These are phyloP conservation scores for Kwoniella newhampshirensis DNA, from an alignment of 768 basidiomycete species.

Conservation along the genomic window DNA sequence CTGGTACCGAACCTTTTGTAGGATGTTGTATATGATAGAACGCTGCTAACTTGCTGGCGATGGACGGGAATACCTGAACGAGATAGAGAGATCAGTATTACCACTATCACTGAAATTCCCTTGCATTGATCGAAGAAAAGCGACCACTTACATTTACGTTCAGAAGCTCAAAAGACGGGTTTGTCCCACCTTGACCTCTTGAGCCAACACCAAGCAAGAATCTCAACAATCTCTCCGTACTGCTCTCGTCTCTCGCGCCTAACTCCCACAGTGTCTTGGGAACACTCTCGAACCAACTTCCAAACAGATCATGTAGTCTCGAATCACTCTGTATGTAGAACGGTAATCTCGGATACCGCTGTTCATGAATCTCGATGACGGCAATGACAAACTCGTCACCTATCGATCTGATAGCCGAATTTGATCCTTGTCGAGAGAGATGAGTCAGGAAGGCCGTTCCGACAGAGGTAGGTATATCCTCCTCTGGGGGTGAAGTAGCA, in stretches of 20 bases:
- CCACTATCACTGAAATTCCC: not conserved
- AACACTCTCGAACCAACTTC: slow-evolving; percentile 71
- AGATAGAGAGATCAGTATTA: not conserved
- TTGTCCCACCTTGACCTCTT: slow-evolving; percentile 30
- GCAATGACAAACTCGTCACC: slow-evolving; percentile 75
- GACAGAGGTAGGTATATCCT: slow-evolving; percentile 52
- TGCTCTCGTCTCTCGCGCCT: slow-evolving; percentile 60
- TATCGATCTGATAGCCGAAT: slow-evolving; percentile 64
- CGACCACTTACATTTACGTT: slow-evolving; percentile 9
- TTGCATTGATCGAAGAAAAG: not conserved
- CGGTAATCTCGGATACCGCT: slow-evolving; percentile 35
- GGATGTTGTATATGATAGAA: slow-evolving; percentile 78
- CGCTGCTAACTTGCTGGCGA: slow-evolving; percentile 68
- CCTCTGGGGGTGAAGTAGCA: not conserved
- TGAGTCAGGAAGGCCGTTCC: slow-evolving; percentile 67
- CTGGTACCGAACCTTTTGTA: slow-evolving; percentile 68
- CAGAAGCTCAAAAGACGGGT: slow-evolving; percentile 14
- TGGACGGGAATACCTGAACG: slow-evolving; percentile 57
- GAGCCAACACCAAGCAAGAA: slow-evolving; percentile 59
- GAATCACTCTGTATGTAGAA: slow-evolving; percentile 39
- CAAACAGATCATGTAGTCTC: slow-evolving; percentile 21
- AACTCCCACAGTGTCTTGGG: slow-evolving; percentile 85
- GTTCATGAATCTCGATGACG: slow-evolving; percentile 63
- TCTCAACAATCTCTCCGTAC: slow-evolving; percentile 64
- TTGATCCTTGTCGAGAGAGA: slow-evolving; percentile 62